phyloP scores from a whole-genome alignment of 495 filamentous ascomycete genomes.

The Neurospora sp. region DNA sequence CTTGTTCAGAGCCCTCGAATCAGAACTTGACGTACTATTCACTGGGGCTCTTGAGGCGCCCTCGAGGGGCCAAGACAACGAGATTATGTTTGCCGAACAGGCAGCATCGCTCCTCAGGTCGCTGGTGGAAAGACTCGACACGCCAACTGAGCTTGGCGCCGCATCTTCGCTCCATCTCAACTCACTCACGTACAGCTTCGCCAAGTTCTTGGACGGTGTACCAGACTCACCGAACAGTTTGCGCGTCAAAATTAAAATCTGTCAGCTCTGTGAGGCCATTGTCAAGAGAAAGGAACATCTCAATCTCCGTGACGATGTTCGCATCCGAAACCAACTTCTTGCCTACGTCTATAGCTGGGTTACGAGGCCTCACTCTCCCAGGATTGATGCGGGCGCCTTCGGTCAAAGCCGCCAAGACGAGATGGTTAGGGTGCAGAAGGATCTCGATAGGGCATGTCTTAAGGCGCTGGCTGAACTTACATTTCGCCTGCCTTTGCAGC shows the following conservation, averaged over 20 bases:
- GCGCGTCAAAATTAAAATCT: slow-evolving; percentile 56
- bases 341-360: slow-evolving; percentile 59
- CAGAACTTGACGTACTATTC: slow-evolving; percentile 49
- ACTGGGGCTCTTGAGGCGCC: slow-evolving; percentile 39
- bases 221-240: slow-evolving; percentile 41
- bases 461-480: slow-evolving; percentile 51
- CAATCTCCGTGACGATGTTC: slow-evolving; percentile 54
- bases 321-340: slow-evolving; percentile 53
- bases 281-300: slow-evolving; percentile 56
- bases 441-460: slow-evolving; percentile 54
- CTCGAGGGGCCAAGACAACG: slow-evolving; percentile 44
- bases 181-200: slow-evolving; percentile 48
- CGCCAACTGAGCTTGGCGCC: slow-evolving; percentile 45
- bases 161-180: slow-evolving; percentile 51
- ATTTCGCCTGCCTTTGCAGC: slow-evolving; percentile 53
- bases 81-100: slow-evolving; percentile 56
- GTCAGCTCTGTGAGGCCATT: slow-evolving; percentile 52
- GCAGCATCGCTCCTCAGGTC: slow-evolving; percentile 50
- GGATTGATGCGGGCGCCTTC: slow-evolving; percentile 10
- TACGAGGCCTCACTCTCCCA: slow-evolving; percentile 41
- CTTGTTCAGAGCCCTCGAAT: slow-evolving; percentile 50
- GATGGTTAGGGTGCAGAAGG: slow-evolving; percentile 43
- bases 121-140: slow-evolving; percentile 51
- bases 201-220: slow-evolving; percentile 48
- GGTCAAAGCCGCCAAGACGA: slow-evolving; percentile 36